phyloP scores from a whole-genome alignment of 208 protist genomes.

The Wallacemonas sp. region DNA sequence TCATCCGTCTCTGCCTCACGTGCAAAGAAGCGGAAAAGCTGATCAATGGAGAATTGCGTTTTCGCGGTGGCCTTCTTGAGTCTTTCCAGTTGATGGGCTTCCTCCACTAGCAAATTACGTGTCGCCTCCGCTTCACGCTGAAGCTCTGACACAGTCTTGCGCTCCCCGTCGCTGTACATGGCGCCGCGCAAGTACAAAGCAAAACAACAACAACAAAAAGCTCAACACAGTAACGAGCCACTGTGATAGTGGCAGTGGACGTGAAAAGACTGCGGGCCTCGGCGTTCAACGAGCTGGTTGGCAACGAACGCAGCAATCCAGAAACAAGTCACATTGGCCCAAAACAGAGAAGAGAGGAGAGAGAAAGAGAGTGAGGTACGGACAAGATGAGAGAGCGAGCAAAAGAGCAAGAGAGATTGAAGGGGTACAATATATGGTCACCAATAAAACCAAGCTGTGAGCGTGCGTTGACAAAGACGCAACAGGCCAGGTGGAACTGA shows the following conservation, averaged over 20 bases:
- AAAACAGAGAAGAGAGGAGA: constrained; percentile 5
- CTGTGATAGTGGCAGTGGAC: too few relatives aligned
- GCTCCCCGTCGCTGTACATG: constrained; percentile 88
- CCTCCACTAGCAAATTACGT: constrained; percentile 60
- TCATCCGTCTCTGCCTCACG: constrained; percentile 65
- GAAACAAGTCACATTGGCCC: too few relatives aligned
- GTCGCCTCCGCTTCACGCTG: constrained; percentile 70
- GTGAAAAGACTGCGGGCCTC: too few relatives aligned
- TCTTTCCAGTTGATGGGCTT: constrained; percentile 62
- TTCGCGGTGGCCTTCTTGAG: constrained; percentile 65
- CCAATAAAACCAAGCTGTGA: too few relatives aligned
- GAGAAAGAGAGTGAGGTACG: neutral
- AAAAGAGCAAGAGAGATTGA: constrained; percentile 12
- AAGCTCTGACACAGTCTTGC: constrained; percentile 85
- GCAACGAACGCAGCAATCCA: too few relatives aligned
- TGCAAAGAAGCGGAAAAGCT: constrained; percentile 81
- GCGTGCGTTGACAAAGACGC: too few relatives aligned
- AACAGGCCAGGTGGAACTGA: too few relatives aligned
- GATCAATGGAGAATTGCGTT: constrained; percentile 71
- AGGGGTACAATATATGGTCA: too few relatives aligned
- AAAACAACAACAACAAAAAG: too few relatives aligned
- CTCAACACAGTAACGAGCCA: too few relatives aligned
- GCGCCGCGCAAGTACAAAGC: too few relatives aligned
- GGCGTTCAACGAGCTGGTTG: too few relatives aligned
- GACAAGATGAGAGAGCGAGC: neutral